Evolutionary conservation across 129 eudicot species (phyloP).

Genomic region (Ambrosia trifida): DNA sequence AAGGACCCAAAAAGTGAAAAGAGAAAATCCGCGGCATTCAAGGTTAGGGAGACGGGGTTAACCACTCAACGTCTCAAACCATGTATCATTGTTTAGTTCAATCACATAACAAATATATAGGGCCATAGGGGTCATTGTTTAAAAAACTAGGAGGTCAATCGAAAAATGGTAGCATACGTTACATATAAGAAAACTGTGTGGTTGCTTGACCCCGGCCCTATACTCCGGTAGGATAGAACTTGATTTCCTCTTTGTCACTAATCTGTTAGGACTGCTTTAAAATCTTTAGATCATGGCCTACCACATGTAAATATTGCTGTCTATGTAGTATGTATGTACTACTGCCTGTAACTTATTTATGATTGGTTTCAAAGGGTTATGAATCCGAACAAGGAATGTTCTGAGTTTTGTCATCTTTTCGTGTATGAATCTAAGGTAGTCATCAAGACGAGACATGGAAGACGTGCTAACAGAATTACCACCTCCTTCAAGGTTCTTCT

Average conservation of each 20-base stretch:
- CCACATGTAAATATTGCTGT: neutral
- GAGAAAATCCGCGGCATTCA: too few species aligned
- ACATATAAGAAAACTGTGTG: too few species aligned
- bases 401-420: slow-evolving; percentile 5
- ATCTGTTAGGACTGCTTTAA: neutral
- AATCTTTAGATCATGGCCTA: neutral
- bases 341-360: neutral
- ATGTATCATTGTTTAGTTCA: too few species aligned
- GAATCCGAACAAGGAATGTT: neutral
- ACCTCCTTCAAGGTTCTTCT: slow-evolving; percentile 91
- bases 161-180: too few species aligned
- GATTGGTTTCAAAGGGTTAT: neutral
- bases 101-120: too few species aligned
- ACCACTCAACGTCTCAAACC: too few species aligned
- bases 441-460: slow-evolving; percentile 54
- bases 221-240: too few species aligned
- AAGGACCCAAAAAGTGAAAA: too few species aligned
- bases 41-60: too few species aligned
- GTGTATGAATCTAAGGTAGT: slow-evolving; percentile 19
- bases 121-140: too few species aligned
- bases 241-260: neutral
- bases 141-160: too few species aligned
- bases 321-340: neutral
- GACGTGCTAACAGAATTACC: slow-evolving; percentile 88
- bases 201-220: too few species aligned